These are phyloP conservation scores for Emericellopsis cladophorae DNA, from an alignment of 2,329 filamentous ascomycete species.

Conservation along the genomic window DNA sequence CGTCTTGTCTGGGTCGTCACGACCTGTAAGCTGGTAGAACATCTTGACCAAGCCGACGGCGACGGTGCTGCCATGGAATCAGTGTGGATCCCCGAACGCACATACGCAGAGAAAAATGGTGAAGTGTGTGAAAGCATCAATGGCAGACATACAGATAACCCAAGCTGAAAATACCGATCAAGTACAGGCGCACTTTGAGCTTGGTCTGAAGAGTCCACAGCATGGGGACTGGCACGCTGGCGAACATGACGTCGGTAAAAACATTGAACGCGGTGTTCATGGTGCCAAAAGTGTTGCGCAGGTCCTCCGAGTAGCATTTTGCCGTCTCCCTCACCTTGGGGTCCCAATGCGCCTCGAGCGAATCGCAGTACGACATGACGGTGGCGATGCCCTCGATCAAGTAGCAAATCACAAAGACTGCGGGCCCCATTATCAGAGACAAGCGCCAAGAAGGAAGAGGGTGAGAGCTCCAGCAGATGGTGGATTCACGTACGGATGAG, in stretches of 20 bases:
- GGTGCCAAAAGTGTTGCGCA: neutral
- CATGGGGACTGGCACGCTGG: slow-evolving; percentile 25
- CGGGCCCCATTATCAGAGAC: too few species aligned
- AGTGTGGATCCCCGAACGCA: neutral
- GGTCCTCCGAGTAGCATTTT: slow-evolving; percentile 3
- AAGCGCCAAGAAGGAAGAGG: too few species aligned
- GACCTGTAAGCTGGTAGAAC: slow-evolving; percentile 1
- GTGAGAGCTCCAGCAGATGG: too few species aligned
- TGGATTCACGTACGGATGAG: too few species aligned
- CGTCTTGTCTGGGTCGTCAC: slow-evolving; percentile 1
- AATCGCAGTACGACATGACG: slow-evolving; percentile 2
- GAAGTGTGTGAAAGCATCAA: neutral
- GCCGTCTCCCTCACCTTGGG: neutral
- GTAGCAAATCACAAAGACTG: neutral
- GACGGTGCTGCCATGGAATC: slow-evolving; percentile 1
- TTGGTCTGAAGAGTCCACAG: slow-evolving; percentile 26
- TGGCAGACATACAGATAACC: slow-evolving; percentile 23
- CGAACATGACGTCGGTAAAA: slow-evolving; percentile 27
- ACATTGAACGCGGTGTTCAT: slow-evolving; percentile 21
- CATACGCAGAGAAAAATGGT: neutral
- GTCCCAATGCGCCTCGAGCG: slow-evolving; percentile 1
- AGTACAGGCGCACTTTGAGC: slow-evolving; percentile 20
- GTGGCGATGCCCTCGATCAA: neutral
- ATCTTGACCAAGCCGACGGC: slow-evolving; percentile 2
- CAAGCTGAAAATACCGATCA: slow-evolving; percentile 25